Conservation (phyloP, 2,329 filamentous ascomycete genomes). For the Fusarium multiceps region DNA sequence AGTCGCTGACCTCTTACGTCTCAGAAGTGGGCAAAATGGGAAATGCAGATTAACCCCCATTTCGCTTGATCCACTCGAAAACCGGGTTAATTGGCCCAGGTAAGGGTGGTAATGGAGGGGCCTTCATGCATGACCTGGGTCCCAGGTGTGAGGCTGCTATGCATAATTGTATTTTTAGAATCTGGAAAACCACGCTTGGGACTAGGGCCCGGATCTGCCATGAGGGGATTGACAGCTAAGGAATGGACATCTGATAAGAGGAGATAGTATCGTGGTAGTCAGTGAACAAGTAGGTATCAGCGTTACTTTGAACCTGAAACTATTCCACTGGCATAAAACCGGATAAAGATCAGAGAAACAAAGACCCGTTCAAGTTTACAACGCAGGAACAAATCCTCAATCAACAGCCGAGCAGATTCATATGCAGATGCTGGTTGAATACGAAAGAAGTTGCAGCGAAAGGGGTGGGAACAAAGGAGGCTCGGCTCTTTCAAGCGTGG, state of each 20-base stretch:
- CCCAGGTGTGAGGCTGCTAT: constrained; percentile 37
- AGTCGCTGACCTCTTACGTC: constrained; percentile 26
- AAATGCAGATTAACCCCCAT: constrained; percentile 43
- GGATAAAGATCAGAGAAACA: not conserved
- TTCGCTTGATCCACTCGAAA: constrained; percentile 23
- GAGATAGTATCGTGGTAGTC: not conserved
- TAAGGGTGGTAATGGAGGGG: constrained; percentile 6
- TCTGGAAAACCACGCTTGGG: constrained; percentile 7
- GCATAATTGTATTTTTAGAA: constrained; percentile 45
- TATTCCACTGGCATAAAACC: not conserved
- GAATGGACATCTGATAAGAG: not conserved
- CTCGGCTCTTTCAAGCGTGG: constrained; percentile 13
- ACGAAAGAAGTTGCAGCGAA: constrained; percentile 36
- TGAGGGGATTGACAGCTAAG: constrained; percentile 11
- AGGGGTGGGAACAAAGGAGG: constrained; percentile 31
- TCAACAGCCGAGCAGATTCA: not conserved
- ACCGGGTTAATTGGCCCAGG: constrained; percentile 39
- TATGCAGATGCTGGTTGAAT: constrained; percentile 9
- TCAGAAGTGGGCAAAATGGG: constrained; percentile 33
- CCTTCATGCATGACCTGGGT: constrained; percentile 37
- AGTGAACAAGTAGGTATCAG: not conserved
- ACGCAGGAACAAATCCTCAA: constrained; percentile 6
- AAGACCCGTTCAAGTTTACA: not conserved
- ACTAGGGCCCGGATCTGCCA: constrained; percentile 20
- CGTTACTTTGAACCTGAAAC: not conserved